Evolutionary conservation across 1,139 yeast species (phyloP).

Genomic region (Geotrichum phurueaensis): DNA sequence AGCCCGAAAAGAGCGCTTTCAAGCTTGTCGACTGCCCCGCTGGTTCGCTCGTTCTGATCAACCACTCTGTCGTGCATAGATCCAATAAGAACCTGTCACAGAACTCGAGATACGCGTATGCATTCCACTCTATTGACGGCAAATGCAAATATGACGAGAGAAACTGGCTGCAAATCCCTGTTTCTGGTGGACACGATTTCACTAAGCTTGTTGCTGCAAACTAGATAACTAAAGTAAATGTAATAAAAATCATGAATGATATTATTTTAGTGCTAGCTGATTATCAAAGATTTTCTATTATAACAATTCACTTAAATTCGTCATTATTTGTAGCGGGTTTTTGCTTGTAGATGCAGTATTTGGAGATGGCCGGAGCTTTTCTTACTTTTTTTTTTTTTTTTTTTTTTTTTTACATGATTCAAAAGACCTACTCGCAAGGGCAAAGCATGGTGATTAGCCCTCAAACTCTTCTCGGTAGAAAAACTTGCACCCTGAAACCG

Average conservation of each 20-base stretch:
- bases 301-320: not conserved
- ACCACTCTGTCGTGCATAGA: constrained; percentile 66
- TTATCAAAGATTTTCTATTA: not conserved
- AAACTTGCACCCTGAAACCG: too few species aligned
- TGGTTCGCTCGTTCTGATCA: constrained; percentile 63
- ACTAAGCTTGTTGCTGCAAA: constrained; percentile 37
- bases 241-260: not conserved
- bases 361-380: too few species aligned
- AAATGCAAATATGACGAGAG: constrained; percentile 49
- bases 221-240: not conserved
- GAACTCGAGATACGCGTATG: constrained; percentile 65
- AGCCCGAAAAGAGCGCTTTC: constrained; percentile 42
- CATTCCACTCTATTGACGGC: constrained; percentile 77
- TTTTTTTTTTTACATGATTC: too few species aligned
- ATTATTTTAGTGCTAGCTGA: not conserved
- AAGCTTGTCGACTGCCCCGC: constrained; percentile 58
- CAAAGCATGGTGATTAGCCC: too few species aligned
- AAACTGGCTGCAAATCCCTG: constrained; percentile 78
- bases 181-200: constrained; percentile 58
- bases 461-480: too few species aligned
- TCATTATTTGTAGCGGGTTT: too few species aligned
- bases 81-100: constrained; percentile 54
- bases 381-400: too few species aligned
- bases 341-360: too few species aligned
- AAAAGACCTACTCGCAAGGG: too few species aligned